Percentiles rank a stretch among this genome's conserved stretches.
These are phyloP conservation scores for Wickerhamomyces sp. DNA, from an alignment of 1,139 yeast species.

Conservation along the genomic window DNA sequence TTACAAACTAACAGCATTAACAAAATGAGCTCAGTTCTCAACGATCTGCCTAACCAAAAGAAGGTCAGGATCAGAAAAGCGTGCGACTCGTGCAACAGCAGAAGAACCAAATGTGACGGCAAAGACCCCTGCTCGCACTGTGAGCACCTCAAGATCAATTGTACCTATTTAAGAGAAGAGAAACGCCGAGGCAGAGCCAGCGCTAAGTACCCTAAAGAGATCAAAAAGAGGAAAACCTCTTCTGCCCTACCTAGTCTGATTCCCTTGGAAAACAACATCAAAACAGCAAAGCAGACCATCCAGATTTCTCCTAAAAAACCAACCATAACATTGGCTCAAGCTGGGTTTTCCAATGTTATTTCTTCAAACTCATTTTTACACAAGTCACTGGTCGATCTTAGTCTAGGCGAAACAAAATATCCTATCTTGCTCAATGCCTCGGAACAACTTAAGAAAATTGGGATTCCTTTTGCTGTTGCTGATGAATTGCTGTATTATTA, in stretches of 20 bases:
- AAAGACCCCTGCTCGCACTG: conserved; percentile 35
- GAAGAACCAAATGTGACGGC: conserved; percentile 39
- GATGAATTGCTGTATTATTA: conserved; percentile 34
- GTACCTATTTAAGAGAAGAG: conserved; percentile 34
- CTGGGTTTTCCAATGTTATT: neutral
- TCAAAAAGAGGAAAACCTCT: conserved; percentile 17
- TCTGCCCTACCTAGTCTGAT: neutral
- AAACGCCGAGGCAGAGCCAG: conserved; percentile 37
- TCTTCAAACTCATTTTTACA: conserved; percentile 5
- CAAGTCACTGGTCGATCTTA: conserved; percentile 4
- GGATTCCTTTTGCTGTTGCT: conserved; percentile 30
- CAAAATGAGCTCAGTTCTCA: neutral
- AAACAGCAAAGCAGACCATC: neutral
- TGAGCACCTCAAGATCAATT: conserved; percentile 24
- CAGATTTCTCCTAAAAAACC: conserved; percentile 1
- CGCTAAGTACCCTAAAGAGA: conserved; percentile 26
- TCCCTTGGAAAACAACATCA: neutral
- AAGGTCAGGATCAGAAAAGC: conserved; percentile 29
- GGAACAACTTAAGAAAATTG: conserved; percentile 19
- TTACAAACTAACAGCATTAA: neutral
- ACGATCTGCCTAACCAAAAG: conserved; percentile 4
- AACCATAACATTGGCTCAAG: neutral
- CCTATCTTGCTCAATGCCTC: conserved; percentile 25
- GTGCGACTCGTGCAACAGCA: conserved; percentile 37
- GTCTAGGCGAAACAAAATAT: conserved; percentile 18